Evolutionary conservation across 139 green algal genomes (phyloP).

Genomic region (Chlorella sp.): DNA sequence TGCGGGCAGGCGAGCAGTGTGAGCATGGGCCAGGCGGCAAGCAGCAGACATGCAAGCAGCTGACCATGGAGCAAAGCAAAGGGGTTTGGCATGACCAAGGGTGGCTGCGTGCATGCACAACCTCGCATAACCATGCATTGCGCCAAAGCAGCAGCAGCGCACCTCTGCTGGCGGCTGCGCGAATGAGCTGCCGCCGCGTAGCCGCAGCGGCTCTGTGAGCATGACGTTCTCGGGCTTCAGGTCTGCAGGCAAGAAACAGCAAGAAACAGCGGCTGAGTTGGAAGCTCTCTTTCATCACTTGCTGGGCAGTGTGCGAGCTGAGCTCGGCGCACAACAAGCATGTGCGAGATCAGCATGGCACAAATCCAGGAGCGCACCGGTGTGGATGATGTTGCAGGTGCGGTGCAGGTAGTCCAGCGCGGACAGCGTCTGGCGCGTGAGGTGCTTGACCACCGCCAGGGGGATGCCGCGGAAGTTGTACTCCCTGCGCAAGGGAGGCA

Average conservation of each 20-base stretch:
- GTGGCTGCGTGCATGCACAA: too few relatives aligned
- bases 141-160: not conserved
- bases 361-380: conserved; percentile 22
- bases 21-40: not conserved
- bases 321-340: too few relatives aligned
- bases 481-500: not conserved
- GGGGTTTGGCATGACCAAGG: too few relatives aligned
- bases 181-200: not conserved
- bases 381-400: conserved; percentile 90
- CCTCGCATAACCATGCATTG: too few relatives aligned
- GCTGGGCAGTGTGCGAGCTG: not conserved
- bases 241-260: conserved; percentile 74
- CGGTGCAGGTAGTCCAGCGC: conserved; percentile 95
- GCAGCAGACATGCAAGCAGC: not conserved
- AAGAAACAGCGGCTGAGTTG: too few relatives aligned
- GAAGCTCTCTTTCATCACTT: too few relatives aligned
- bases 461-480: conserved; percentile 82
- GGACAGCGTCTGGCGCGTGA: conserved; percentile 87
- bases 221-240: conserved; percentile 99
- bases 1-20: not conserved
- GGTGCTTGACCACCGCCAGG: conserved; percentile 82
- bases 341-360: too few relatives aligned
- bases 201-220: conserved; percentile 75
- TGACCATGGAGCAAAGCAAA: not conserved
- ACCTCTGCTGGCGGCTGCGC: not conserved